Evolutionary conservation across 192 early-diverging fungal species (phyloP).

Genomic region (Rhizophagus sp.): DNA sequence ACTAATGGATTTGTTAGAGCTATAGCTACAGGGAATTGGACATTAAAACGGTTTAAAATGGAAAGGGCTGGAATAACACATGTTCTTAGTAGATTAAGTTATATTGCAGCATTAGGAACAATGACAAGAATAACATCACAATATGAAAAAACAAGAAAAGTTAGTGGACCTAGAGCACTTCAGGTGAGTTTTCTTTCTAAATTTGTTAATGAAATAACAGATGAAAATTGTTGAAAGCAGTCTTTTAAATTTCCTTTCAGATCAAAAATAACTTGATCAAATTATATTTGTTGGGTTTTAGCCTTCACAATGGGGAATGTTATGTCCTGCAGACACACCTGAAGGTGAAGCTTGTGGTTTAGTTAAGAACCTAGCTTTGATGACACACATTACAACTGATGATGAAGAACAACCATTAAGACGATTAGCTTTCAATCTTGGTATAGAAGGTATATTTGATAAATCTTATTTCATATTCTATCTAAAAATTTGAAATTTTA

Average conservation of each 20-base stretch:
- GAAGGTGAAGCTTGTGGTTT: slow-evolving; percentile 98
- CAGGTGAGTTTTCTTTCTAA: slow-evolving; percentile 50
- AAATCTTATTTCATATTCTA: neutral
- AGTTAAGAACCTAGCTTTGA: slow-evolving; percentile 95
- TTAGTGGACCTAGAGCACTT: slow-evolving; percentile 92
- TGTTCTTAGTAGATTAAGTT: slow-evolving; percentile 88
- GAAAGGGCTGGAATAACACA: slow-evolving; percentile 97
- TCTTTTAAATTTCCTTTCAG: neutral
- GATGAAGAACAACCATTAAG: slow-evolving; percentile 81
- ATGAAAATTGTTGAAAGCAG: neutral
- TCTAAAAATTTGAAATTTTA: no score
- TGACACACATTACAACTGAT: slow-evolving; percentile 98
- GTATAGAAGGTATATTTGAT: slow-evolving; percentile 66
- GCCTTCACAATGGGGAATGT: slow-evolving; percentile 97
- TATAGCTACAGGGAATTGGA: slow-evolving; percentile 98
- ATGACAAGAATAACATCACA: slow-evolving; percentile 96
- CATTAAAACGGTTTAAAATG: slow-evolving; percentile 99
- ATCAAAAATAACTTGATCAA: slow-evolving; percentile 6
- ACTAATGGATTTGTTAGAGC: slow-evolving; percentile 89
- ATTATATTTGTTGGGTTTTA: slow-evolving; percentile 18
- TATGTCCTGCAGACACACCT: slow-evolving; percentile 96
- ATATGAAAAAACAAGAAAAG: slow-evolving; percentile 98
- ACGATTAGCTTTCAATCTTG: slow-evolving; percentile 80
- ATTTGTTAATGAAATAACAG: neutral
- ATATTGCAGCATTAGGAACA: slow-evolving; percentile 95